Percentiles rank a stretch among this genome's conserved stretches.
These are phyloP conservation scores for Carpinus fangiana DNA, from an alignment of 306 rosid genomes.

Conservation along the genomic window DNA sequence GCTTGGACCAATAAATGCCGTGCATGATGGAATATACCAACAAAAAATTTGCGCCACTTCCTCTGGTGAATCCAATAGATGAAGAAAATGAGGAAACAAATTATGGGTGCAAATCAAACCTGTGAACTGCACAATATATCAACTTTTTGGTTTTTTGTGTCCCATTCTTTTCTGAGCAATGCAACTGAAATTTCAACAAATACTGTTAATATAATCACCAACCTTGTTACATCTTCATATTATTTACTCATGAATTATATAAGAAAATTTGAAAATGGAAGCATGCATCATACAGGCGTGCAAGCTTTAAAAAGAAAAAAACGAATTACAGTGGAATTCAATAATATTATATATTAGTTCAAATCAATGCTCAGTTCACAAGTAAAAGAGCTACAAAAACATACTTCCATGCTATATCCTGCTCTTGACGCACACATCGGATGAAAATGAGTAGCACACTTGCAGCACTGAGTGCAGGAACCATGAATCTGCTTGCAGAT, in stretches of 20 bases:
- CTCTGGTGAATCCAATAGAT: background rate
- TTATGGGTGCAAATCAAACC: constrained; percentile 48
- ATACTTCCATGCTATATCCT: constrained; percentile 95
- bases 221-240: constrained; percentile 23
- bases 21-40: background rate
- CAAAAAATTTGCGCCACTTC: background rate
- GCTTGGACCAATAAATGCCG: constrained; percentile 9
- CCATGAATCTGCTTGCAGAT: constrained; percentile 93
- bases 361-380: constrained; percentile 15
- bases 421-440: constrained; percentile 87
- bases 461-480: constrained; percentile 88
- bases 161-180: constrained; percentile 80
- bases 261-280: constrained; percentile 14
- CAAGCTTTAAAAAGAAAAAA: constrained; percentile 12
- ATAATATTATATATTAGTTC: background rate
- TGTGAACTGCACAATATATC: constrained; percentile 83
- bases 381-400: constrained; percentile 32
- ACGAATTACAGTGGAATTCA: background rate
- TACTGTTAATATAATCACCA: constrained; percentile 33
- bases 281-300: constrained; percentile 13
- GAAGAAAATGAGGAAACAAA: constrained; percentile 5
- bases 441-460: constrained; percentile 87
- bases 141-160: constrained; percentile 56
- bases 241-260: constrained; percentile 18
- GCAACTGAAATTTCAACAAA: constrained; percentile 60